phyloP scores from a whole-genome alignment of 352 stramenopile species.

The Phytopythium delawarense region DNA sequence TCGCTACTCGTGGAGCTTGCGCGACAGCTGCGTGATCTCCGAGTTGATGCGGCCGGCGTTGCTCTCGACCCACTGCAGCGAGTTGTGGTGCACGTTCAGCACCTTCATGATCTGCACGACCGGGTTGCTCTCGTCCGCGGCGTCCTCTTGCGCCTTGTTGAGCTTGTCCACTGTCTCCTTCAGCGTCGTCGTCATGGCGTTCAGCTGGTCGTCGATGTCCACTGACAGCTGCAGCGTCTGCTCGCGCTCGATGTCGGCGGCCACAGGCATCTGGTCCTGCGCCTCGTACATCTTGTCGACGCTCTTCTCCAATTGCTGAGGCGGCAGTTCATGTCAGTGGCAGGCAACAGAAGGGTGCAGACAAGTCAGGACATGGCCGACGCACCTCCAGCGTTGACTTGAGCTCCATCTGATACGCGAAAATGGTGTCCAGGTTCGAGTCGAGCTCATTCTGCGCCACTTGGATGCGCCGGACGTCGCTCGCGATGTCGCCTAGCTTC shows the following conservation, averaged over 20 bases:
- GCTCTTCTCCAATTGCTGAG: conserved; percentile 82
- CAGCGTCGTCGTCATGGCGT: conserved; percentile 81
- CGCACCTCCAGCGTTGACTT: conserved; percentile 83
- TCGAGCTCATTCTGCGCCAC: conserved; percentile 85
- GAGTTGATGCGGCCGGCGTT: conserved; percentile 65
- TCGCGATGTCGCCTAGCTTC: conserved; percentile 79
- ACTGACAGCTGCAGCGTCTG: conserved; percentile 84
- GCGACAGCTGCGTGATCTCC: conserved; percentile 58
- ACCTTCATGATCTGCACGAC: conserved; percentile 89
- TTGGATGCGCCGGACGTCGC: conserved; percentile 80
- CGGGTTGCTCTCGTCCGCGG: conserved; percentile 67
- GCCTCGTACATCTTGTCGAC: conserved; percentile 89
- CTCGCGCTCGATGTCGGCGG: conserved; percentile 83
- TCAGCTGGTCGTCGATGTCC: conserved; percentile 84
- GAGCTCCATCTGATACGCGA: conserved; percentile 86
- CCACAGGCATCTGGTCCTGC: conserved; percentile 81
- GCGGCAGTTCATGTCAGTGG: not conserved
- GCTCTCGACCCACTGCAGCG: conserved; percentile 80
- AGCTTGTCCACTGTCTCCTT: conserved; percentile 87
- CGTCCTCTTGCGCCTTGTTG: conserved; percentile 77
- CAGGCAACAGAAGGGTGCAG: conserved; percentile 7
- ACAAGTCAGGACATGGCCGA: not conserved
- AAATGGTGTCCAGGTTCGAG: conserved; percentile 85
- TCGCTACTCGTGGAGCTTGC: conserved; percentile 52
- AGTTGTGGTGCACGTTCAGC: conserved; percentile 88